Percentiles rank a stretch among this genome's conserved stretches.
Evolutionary conservation across 345 rosid species (phyloP).

Genomic region (Dimocarpus longan): DNA sequence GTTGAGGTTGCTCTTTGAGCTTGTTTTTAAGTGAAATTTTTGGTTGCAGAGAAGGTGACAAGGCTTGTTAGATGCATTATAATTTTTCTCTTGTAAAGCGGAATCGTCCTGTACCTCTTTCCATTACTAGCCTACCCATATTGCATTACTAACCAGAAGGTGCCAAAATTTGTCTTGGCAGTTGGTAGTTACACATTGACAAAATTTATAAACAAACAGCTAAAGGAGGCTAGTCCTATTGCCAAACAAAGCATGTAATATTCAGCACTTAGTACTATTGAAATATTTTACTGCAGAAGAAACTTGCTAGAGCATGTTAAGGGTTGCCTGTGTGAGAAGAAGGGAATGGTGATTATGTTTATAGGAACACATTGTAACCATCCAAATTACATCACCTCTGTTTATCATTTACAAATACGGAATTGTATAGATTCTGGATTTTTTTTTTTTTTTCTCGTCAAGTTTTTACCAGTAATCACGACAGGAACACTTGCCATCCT

Average conservation of each 20-base stretch:
- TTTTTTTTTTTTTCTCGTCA: not conserved
- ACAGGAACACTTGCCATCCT: constrained; percentile 16
- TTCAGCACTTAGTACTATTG: not conserved
- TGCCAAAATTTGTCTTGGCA: no score
- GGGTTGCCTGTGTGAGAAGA: not conserved
- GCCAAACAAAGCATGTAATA: no score
- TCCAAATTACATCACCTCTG: not conserved
- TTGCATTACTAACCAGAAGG: not conserved
- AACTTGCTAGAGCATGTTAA: not conserved
- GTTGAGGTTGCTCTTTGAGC: not conserved
- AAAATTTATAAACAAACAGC: no score
- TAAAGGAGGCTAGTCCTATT: no score
- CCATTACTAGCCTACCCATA: not conserved
- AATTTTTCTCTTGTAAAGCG: not conserved
- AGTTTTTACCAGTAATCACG: constrained; percentile 18
- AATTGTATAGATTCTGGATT: not conserved
- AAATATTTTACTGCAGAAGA: not conserved
- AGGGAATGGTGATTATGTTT: not conserved
- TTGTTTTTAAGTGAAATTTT: constrained; percentile 4
- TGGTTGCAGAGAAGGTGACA: not conserved
- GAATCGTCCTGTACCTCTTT: not conserved
- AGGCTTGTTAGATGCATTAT: not conserved
- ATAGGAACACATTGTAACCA: not conserved
- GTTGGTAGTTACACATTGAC: no score
- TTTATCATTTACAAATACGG: not conserved